Evolutionary conservation across 2,329 filamentous ascomycete genomes (phyloP).

Genomic region (Diaporthe ampelina): DNA sequence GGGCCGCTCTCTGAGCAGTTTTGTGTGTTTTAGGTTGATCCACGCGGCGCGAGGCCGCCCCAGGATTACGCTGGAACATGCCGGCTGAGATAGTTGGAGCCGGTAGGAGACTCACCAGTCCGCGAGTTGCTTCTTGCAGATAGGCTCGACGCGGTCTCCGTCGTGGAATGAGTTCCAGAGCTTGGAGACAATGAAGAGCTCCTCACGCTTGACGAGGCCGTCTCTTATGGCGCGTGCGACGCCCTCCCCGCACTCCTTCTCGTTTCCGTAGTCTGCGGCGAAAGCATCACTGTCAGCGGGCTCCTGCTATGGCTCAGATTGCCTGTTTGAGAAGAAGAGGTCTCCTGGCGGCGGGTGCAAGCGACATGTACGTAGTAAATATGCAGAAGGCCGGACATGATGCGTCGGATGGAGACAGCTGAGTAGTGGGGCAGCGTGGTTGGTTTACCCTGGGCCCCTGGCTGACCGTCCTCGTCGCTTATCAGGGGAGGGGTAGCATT

Average conservation of each 20-base stretch:
- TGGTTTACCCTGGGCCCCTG: background rate
- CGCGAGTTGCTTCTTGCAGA: slow-evolving; percentile 81
- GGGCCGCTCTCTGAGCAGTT: background rate
- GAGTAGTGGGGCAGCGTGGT: background rate
- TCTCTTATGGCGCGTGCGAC: slow-evolving; percentile 85
- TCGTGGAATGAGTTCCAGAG: slow-evolving; percentile 96
- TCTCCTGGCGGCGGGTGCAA: background rate
- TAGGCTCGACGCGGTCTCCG: slow-evolving; percentile 80
- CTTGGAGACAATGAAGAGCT: slow-evolving; percentile 94
- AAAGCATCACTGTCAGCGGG: slow-evolving; percentile 14
- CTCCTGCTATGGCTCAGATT: background rate
- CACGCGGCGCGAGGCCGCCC: background rate
- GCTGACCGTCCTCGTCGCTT: too few relatives aligned
- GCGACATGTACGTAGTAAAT: background rate
- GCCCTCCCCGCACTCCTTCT: slow-evolving; percentile 82
- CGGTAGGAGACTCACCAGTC: slow-evolving; percentile 68
- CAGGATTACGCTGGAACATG: background rate
- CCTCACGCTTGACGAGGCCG: slow-evolving; percentile 83
- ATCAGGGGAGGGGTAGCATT: background rate
- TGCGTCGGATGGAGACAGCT: slow-evolving; percentile 18
- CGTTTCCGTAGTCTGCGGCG: slow-evolving; percentile 82
- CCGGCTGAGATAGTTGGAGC: too few relatives aligned
- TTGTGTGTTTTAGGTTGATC: background rate
- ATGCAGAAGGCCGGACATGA: background rate
- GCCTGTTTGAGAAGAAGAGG: too few relatives aligned